Base-by-base conservation (phyloP, 495 filamentous ascomycete genomes). In the Sabuloglossum arenarium region DNA sequence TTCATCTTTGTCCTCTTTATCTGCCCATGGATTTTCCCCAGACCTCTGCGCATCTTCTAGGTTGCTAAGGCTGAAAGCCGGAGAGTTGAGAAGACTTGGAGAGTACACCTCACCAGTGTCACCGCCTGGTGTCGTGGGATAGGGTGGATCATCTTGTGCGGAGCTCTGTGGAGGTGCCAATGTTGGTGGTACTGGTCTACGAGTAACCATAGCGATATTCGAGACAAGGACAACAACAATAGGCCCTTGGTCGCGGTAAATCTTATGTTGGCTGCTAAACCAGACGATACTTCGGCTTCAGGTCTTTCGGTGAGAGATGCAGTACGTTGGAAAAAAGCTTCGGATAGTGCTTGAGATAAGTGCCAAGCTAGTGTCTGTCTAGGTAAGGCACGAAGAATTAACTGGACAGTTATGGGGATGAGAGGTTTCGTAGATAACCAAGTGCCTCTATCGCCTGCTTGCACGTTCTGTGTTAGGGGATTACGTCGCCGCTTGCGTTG, bases 401-500 rank as follows among this genome's bases (percentile, higher is more conserved):
- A n/a, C n/a, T n/a, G n/a, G n/a, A n/a, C n/a, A n/a, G n/a, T n/a
- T n/a, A n/a, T n/a, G n/a, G n/a, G n/a, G n/a, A n/a, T n/a, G n/a
- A n/a, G n/a, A n/a, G n/a, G n/a, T n/a, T n/a, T n/a, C n/a, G n/a
- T n/a, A n/a, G n/a, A n/a, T n/a, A n/a, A n/a, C n/a, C n/a, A n/a
- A 39, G 34, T 8, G 34, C 34, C 8, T 8, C 34, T 39, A 16
- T 39, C 8, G 34, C 34, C 34, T 39, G 34, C 34, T 39, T 8
- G 34, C n/a, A n/a, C n/a, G n/a, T n/a, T n/a, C n/a, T n/a, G n/a
- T n/a, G n/a, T n/a, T n/a, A n/a, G n/a, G 25, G 47, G 47, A 51
- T 51, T 51, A 51, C 47, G 47, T 51, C 16, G 47, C 25, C 23
- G 47, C 47, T 51, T 51, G 47, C 47, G 47, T 51, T 51, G 34